Conservation (phyloP, 768 basidiomycete species). For the Amanita pallidorosea region DNA sequence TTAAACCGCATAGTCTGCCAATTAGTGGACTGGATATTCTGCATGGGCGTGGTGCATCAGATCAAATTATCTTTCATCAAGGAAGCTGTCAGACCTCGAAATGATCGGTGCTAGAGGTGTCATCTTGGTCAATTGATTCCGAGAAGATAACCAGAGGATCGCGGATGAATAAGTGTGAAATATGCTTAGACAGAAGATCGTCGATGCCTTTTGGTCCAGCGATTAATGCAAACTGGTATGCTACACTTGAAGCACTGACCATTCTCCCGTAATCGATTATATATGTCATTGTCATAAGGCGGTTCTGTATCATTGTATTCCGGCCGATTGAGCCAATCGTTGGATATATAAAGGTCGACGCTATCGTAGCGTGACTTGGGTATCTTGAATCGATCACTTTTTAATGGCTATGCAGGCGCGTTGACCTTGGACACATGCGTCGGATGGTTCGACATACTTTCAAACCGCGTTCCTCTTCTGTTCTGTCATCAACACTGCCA, state of each 20-base stretch:
- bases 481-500: constrained; percentile 96
- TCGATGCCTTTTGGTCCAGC: constrained; percentile 56
- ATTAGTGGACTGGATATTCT: constrained; percentile 99
- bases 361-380: constrained; percentile 98
- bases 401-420: constrained; percentile 50
- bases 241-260: constrained; percentile 35
- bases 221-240: background rate
- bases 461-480: constrained; percentile 85
- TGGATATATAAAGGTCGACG: constrained; percentile 88
- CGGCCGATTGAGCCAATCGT: constrained; percentile 76
- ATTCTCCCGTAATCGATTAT: constrained; percentile 59
- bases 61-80: background rate
- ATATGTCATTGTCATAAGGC: constrained; percentile 70
- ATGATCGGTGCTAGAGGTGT: constrained; percentile 80
- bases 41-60: constrained; percentile 4
- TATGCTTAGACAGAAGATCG: constrained; percentile 76
- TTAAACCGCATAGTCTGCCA: constrained; percentile 99
- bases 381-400: constrained; percentile 64
- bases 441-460: constrained; percentile 36
- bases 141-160: constrained; percentile 94
- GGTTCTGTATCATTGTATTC: constrained; percentile 88
- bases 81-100: constrained; percentile 62
- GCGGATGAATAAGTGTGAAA: constrained; percentile 94
- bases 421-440: constrained; percentile 2
- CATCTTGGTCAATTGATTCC: constrained; percentile 90